phyloP scores from a whole-genome alignment of 2,329 filamentous ascomycete species.

The Chaetoscypha palmicola region DNA sequence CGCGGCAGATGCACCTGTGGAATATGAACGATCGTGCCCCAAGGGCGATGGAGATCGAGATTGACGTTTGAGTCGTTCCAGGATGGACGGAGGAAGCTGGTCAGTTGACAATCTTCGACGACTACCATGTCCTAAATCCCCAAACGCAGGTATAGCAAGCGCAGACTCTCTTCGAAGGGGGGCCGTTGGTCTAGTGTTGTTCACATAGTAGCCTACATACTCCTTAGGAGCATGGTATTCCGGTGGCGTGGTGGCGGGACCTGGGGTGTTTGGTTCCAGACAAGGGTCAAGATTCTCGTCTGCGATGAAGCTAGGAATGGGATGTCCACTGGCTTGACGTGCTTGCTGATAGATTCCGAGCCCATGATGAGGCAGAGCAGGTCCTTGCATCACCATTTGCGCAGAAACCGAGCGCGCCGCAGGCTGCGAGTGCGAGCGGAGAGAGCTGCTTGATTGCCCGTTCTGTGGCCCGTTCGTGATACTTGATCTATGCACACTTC shows the following conservation, averaged over 20 bases:
- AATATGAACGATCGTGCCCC: conserved; percentile 29
- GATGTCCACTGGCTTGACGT: conserved; percentile 38
- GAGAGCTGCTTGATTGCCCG: conserved; percentile 44
- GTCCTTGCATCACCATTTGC: conserved; percentile 33
- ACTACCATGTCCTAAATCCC: conserved; percentile 23
- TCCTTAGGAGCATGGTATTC: conserved; percentile 27
- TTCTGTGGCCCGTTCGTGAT: conserved; percentile 40
- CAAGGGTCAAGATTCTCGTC: conserved; percentile 37
- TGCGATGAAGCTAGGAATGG: conserved; percentile 49
- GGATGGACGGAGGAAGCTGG: conserved; percentile 30
- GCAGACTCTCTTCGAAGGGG: conserved; percentile 17
- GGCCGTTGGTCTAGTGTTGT: conserved; percentile 19
- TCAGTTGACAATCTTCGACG: conserved; percentile 29
- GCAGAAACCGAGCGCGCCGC: conserved; percentile 38
- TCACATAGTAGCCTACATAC: conserved; percentile 31
- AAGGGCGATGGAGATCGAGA: conserved; percentile 32
- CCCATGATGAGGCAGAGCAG: conserved; percentile 33
- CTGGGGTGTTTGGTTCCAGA: conserved; percentile 13
- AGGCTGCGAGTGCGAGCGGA: conserved; percentile 61
- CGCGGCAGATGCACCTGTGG: conserved; percentile 23
- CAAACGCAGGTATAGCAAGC: conserved; percentile 28
- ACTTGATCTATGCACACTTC: conserved; percentile 49
- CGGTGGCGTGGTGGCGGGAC: conserved; percentile 19
- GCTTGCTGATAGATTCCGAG: conserved; percentile 24
- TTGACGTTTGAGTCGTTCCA: conserved; percentile 27